These are phyloP conservation scores for Ceriops tagal DNA, from an alignment of 345 rosid species.

Conservation along the genomic window DNA sequence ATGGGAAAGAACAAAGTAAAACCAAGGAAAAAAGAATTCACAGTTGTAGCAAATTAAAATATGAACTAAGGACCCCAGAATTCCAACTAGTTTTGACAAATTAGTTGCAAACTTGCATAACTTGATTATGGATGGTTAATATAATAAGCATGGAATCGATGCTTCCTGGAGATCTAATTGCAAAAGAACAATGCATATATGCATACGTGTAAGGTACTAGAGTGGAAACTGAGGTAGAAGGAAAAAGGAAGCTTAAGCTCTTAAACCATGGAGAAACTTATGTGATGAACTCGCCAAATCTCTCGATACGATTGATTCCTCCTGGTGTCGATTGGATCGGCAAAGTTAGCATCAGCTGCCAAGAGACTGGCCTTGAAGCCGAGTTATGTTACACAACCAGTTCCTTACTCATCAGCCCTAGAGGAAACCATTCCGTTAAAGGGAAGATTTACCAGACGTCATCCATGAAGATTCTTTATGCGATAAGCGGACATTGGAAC, in stretches of 20 bases:
- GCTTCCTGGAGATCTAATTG: too few species aligned
- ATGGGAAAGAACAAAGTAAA: too few species aligned
- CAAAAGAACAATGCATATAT: too few species aligned
- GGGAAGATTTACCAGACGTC: slow-evolving; percentile 63
- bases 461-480: slow-evolving; percentile 40
- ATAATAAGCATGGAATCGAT: too few species aligned
- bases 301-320: slow-evolving; percentile 55
- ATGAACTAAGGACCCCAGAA: too few species aligned
- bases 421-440: slow-evolving; percentile 41
- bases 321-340: slow-evolving; percentile 69
- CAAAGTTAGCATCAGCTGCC: slow-evolving; percentile 50
- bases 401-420: slow-evolving; percentile 35
- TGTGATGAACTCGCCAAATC: slow-evolving; percentile 72
- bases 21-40: too few species aligned
- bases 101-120: too few species aligned
- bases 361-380: slow-evolving; percentile 60
- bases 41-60: too few species aligned
- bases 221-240: slow-evolving; percentile 62
- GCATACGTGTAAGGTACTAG: slow-evolving; percentile 44
- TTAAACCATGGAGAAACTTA: slow-evolving; percentile 55
- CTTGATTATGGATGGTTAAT: too few species aligned
- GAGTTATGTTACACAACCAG: slow-evolving; percentile 41
- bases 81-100: too few species aligned
- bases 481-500: slow-evolving; percentile 71
- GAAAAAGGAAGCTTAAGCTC: slow-evolving; percentile 62